Conservation (phyloP, 805 yeast genomes). For the Candida suzukii region DNA sequence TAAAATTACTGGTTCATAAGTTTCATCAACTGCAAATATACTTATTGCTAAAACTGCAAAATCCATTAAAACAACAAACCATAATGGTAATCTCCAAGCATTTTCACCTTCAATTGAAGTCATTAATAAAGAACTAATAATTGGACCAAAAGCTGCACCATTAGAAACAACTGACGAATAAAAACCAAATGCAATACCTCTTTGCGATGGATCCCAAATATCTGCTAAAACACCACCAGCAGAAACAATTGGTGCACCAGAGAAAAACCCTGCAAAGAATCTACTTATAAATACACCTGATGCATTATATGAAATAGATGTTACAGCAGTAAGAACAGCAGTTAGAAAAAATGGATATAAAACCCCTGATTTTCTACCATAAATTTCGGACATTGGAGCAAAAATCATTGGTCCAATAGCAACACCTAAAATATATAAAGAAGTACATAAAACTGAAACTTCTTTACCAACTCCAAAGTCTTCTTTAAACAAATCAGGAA, state of each 20-base stretch:
- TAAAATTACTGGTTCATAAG: conserved; percentile 32
- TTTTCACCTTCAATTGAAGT: conserved; percentile 29
- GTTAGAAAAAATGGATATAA: conserved; percentile 33
- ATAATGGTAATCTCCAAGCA: conserved; percentile 55
- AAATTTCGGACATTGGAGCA: conserved; percentile 52
- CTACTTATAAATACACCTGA: conserved; percentile 46
- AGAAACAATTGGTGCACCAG: conserved; percentile 54
- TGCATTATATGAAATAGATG: conserved; percentile 42
- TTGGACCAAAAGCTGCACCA: conserved; percentile 70
- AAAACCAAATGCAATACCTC: conserved; percentile 48
- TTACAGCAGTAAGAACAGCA: conserved; percentile 38
- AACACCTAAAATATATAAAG: conserved; percentile 58
- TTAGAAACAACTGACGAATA: conserved; percentile 45
- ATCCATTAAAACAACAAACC: conserved; percentile 39
- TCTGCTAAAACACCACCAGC: conserved; percentile 58
- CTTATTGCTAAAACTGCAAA: conserved; percentile 25
- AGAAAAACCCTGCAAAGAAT: conserved; percentile 53
- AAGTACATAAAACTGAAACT: conserved; percentile 44
- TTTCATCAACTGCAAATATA: conserved; percentile 28
- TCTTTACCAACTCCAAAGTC: conserved; percentile 36
- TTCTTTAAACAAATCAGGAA: conserved; percentile 12
- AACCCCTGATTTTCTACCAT: conserved; percentile 36
- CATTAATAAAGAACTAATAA: conserved; percentile 40
- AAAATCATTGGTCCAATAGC: conserved; percentile 62
- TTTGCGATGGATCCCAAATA: conserved; percentile 37